Conservation (phyloP, 331 rosid genomes). For the Malus hybrid region DNA sequence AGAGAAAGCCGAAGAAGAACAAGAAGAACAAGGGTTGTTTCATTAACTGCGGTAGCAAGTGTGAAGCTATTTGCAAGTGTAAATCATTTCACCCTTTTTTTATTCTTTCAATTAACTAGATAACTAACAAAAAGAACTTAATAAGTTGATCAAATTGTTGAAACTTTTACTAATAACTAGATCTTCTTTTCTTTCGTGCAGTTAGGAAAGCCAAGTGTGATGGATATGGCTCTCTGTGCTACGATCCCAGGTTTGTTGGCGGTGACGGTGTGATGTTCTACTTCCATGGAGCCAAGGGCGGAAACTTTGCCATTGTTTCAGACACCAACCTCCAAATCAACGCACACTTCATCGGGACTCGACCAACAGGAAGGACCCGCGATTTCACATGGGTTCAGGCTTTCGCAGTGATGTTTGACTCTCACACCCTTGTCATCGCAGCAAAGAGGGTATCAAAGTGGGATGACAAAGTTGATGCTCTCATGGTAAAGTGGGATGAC, state of each 20-base stretch:
- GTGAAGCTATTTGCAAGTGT: slow-evolving; percentile 84
- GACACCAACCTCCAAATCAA: slow-evolving; percentile 61
- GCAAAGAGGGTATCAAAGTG: slow-evolving; percentile 58
- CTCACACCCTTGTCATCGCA: slow-evolving; percentile 53
- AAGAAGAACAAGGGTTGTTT: slow-evolving; percentile 61
- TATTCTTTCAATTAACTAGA: not conserved
- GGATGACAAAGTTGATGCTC: slow-evolving; percentile 48
- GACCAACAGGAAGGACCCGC: slow-evolving; percentile 76
- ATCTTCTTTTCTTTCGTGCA: slow-evolving; percentile 12
- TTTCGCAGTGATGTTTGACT: slow-evolving; percentile 52
- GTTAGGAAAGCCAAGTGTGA: slow-evolving; percentile 58
- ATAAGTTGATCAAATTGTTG: no score
- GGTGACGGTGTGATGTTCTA: slow-evolving; percentile 86
- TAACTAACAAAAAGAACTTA: not conserved
- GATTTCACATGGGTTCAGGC: slow-evolving; percentile 89
- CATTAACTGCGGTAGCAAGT: slow-evolving; percentile 54
- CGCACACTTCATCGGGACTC: slow-evolving; percentile 68
- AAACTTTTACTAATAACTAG: not conserved
- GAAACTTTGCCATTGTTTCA: slow-evolving; percentile 63
- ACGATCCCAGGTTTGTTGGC: slow-evolving; percentile 74
- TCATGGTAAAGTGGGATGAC: slow-evolving; percentile 53
- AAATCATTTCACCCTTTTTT: not conserved
- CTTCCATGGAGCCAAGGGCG: slow-evolving; percentile 76
- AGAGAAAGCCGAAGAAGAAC: slow-evolving; percentile 75
- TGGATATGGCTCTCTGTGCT: slow-evolving; percentile 73